phyloP scores from a whole-genome alignment of 768 basidiomycete genomes.

The Boletus pseudo-olivaceus region DNA sequence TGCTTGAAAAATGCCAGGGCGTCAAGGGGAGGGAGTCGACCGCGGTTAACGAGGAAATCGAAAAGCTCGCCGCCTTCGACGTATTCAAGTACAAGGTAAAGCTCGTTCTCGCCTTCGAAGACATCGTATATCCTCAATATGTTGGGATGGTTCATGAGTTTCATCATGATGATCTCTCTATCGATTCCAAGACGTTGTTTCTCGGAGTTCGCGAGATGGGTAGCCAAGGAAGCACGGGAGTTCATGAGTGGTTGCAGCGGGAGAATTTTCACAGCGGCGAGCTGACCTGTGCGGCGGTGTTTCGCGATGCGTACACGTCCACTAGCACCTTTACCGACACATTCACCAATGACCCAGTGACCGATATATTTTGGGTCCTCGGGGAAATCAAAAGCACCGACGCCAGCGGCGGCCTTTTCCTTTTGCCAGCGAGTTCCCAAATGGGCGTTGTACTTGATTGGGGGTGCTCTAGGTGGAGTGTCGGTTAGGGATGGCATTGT shows the following conservation, averaged over 20 bases:
- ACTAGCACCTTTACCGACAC: slow-evolving; percentile 90
- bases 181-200: slow-evolving; percentile 86
- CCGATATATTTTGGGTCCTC: slow-evolving; percentile 85
- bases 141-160: slow-evolving; percentile 97
- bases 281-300: slow-evolving; percentile 80
- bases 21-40: slow-evolving; percentile 73
- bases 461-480: slow-evolving; percentile 67
- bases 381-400: slow-evolving; percentile 72
- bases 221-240: slow-evolving; percentile 65
- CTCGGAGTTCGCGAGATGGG: slow-evolving; percentile 68
- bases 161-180: slow-evolving; percentile 98
- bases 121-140: slow-evolving; percentile 95
- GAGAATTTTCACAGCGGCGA: slow-evolving; percentile 95
- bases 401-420: slow-evolving; percentile 79
- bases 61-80: slow-evolving; percentile 96
- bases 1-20: slow-evolving; percentile 94
- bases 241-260: slow-evolving; percentile 75
- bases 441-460: slow-evolving; percentile 66
- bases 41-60: slow-evolving; percentile 90
- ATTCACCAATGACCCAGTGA: slow-evolving; percentile 91
- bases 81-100: slow-evolving; percentile 92
- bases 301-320: slow-evolving; percentile 93
- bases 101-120: slow-evolving; percentile 86
- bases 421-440: slow-evolving; percentile 83
- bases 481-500: slow-evolving; percentile 34